Base-by-base conservation (phyloP, 2,329 filamentous ascomycete species). In the Emergomyces africanus region DNA sequence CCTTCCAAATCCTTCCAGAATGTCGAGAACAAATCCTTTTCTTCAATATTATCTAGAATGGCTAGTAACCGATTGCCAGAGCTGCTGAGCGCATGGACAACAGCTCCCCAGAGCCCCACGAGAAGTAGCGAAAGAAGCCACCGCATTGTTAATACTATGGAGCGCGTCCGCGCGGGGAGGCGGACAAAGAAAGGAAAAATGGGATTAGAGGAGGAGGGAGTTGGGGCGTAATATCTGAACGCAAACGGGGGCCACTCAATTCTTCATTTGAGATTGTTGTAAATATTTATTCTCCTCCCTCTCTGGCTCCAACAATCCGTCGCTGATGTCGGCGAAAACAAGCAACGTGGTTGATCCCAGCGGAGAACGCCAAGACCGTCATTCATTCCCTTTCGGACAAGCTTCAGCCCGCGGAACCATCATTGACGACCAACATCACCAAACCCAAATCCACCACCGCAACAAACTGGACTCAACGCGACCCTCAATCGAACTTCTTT, bases 31-130 rank as follows among this genome's bases (percentile, higher is more conserved):
- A 82, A 82, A 66, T 82, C 82, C 79, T 91, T 90, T 70, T 96
- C 89, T 48, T 83, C 81, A 63, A 84, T 79, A 67, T 95, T 87
- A 68, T 97, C 92, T 57, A 96, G 75, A 61, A 99, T 82, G 62
- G 95, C 90, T 69, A 99, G 79, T 74, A 97, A 75, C 70, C 90
- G 83, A 73, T 82, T 83, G 61, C 92, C 94, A 54, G 84, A 81
- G 63, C 85, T 86, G 78, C 91, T 96, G 68, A 87, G 76, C 60
- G 90, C 90, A 72, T 86, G 82, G 60, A 71, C 71, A 61, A 70
- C 70, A 64, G 67, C 69, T 64, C 69, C 71, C 68, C 72, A 71
- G 60, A 84, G 77, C 69, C 85, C 81, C 68, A 90, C 77, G 62
- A 89, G 74, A 64, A 90, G 76, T 70, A 89, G 79, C 67, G 86